Conservation (phyloP, 371 early-diverging fungal genomes). For the Mortierella sp. region DNA sequence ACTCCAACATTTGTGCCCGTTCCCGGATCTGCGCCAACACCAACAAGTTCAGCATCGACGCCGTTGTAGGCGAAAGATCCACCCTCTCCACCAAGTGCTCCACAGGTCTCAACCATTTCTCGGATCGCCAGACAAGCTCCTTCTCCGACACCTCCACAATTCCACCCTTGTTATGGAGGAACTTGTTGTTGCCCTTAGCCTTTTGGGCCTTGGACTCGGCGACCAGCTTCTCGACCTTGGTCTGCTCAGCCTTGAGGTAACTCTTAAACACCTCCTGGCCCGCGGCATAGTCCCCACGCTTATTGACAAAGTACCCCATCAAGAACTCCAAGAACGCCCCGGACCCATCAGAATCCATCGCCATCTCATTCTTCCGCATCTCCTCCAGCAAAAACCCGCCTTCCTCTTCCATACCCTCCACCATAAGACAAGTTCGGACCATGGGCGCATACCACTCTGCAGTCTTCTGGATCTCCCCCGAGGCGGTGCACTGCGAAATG, state of each 20-base stretch:
- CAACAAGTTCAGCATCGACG: constrained; percentile 50
- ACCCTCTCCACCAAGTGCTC: constrained; percentile 40
- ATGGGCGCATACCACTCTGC: constrained; percentile 52
- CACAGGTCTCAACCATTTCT: constrained; percentile 15
- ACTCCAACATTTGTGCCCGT: constrained; percentile 24
- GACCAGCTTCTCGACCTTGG: constrained; percentile 19
- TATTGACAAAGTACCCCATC: constrained; percentile 51
- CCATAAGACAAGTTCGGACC: constrained; percentile 49
- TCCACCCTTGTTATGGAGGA: background rate
- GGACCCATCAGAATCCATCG: background rate
- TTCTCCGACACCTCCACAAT: constrained; percentile 23
- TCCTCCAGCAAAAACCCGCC: constrained; percentile 43
- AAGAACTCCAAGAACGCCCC: constrained; percentile 40
- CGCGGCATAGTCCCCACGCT: constrained; percentile 33
- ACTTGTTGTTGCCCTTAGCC: constrained; percentile 2
- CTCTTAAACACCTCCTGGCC: constrained; percentile 40
- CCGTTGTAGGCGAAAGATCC: constrained; percentile 36
- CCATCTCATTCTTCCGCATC: constrained; percentile 33
- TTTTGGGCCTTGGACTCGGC: constrained; percentile 13
- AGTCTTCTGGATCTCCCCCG: constrained; percentile 46
- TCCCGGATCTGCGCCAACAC: constrained; percentile 43
- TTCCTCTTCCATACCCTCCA: constrained; percentile 42
- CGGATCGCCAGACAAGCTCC: constrained; percentile 18
- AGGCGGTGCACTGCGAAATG: constrained; percentile 37
- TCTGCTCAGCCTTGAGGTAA: constrained; percentile 35